These are phyloP conservation scores for Silene conica DNA, from an alignment of 148 eudicot genomes.

Conservation along the genomic window DNA sequence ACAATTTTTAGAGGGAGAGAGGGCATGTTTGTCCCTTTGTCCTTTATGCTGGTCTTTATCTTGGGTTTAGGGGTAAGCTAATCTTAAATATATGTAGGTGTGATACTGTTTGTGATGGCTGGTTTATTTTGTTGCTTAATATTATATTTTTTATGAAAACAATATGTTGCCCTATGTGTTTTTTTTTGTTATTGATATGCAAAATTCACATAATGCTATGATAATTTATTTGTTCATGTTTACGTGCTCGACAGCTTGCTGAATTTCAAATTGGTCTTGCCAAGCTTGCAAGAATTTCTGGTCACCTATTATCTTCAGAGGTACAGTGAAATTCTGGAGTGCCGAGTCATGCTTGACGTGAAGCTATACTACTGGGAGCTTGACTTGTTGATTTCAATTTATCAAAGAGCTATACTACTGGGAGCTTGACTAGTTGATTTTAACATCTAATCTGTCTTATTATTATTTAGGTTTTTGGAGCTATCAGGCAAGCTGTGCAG, in stretches of 20 bases:
- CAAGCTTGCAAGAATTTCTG: slow-evolving; percentile 71
- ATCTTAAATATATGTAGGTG: slow-evolving; percentile 1
- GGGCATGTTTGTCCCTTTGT: too few species aligned
- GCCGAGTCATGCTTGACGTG: not conserved
- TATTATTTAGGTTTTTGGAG: slow-evolving; percentile 66
- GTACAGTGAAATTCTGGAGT: slow-evolving; percentile 36
- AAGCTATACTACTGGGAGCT: not conserved
- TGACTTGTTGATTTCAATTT: not conserved
- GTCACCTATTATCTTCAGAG: slow-evolving; percentile 70
- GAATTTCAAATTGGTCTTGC: slow-evolving; percentile 92
- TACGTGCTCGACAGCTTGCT: slow-evolving; percentile 54
- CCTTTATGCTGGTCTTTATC: too few species aligned
- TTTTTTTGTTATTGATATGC: not conserved
- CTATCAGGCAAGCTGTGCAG: slow-evolving; percentile 82
- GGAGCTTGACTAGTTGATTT: not conserved
- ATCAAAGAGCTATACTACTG: not conserved
- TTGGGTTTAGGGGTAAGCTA: too few species aligned
- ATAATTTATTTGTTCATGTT: slow-evolving; percentile 17
- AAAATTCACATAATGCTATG: not conserved
- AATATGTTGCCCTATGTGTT: not conserved
- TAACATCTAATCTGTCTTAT: not conserved
- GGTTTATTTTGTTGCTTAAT: not conserved
- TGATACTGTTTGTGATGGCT: not conserved
- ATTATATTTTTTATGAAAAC: too few species aligned
- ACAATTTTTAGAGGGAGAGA: too few species aligned